A percentile compares a stretch with the other conserved stretches of the same genome.
Evolutionary conservation across 1,139 yeast species (phyloP).

Genomic region (Hemisphaericaspora lyxosophila): DNA sequence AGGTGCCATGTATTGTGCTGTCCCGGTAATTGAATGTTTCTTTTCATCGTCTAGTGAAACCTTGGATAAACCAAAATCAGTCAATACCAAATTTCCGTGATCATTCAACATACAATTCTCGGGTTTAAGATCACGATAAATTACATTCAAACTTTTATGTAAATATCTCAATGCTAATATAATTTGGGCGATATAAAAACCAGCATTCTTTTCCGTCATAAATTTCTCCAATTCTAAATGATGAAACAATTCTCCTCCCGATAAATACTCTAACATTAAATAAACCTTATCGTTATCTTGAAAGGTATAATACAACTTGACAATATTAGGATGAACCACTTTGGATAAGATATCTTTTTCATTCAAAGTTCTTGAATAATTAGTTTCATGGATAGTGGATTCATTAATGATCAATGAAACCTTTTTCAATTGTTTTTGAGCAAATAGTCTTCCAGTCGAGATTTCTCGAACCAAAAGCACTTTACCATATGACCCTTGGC

Average conservation of each 20-base stretch:
- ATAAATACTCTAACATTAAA: conserved; percentile 78
- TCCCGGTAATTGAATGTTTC: conserved; percentile 81
- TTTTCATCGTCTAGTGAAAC: conserved; percentile 50
- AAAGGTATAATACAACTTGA: conserved; percentile 82
- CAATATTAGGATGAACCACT: conserved; percentile 80
- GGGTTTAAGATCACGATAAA: conserved; percentile 89
- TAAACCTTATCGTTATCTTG: conserved; percentile 84
- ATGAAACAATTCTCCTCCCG: conserved; percentile 91
- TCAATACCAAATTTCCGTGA: conserved; percentile 76
- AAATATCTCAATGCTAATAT: conserved; percentile 77
- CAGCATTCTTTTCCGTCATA: conserved; percentile 70
- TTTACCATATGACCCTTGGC: conserved; percentile 90
- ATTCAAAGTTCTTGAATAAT: conserved; percentile 41
- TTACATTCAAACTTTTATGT: conserved; percentile 73
- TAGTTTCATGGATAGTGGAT: conserved; percentile 31
- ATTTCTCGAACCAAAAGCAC: conserved; percentile 74
- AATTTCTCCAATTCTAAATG: conserved; percentile 59
- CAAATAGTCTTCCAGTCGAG: conserved; percentile 68
- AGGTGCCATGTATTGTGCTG: conserved; percentile 97
- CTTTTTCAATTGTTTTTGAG: conserved; percentile 85
- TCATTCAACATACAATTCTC: conserved; percentile 86
- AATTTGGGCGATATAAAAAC: conserved; percentile 86
- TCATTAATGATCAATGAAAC: conserved; percentile 52
- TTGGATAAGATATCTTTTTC: conserved; percentile 43
- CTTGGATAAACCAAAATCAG: conserved; percentile 91